These are phyloP conservation scores for Apocynum venetum DNA, from an alignment of 257 asterid genomes.

Conservation along the genomic window DNA sequence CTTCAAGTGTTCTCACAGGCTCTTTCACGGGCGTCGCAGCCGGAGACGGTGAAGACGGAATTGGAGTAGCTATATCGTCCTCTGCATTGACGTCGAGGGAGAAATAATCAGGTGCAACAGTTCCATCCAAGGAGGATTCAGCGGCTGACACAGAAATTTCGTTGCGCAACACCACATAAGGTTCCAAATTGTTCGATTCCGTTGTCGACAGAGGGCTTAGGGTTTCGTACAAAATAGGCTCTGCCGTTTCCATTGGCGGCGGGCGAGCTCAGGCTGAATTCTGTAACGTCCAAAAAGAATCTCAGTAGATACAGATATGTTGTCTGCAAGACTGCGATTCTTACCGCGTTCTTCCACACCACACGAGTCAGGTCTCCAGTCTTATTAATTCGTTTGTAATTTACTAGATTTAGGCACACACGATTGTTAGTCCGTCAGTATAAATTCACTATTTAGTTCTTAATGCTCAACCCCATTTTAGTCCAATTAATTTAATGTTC, in stretches of 20 bases:
- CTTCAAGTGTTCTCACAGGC: constrained; percentile 53
- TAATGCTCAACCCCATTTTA: too few relatives aligned
- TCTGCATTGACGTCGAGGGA: constrained; percentile 61
- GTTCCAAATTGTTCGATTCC: constrained; percentile 34
- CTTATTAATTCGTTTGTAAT: too few relatives aligned
- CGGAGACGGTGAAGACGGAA: constrained; percentile 22
- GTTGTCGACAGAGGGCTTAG: constrained; percentile 43
- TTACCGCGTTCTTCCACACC: too few relatives aligned
- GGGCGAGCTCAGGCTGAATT: neutral
- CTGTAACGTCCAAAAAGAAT: neutral
- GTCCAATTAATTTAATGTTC: too few relatives aligned
- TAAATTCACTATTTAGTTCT: too few relatives aligned
- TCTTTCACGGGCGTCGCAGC: constrained; percentile 20
- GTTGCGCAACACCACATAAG: constrained; percentile 67
- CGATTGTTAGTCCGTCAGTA: too few relatives aligned
- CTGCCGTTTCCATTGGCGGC: constrained; percentile 36
- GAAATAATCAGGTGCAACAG: constrained; percentile 67
- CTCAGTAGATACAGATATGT: neutral
- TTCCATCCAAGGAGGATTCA: constrained; percentile 42
- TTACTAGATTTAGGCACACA: too few relatives aligned
- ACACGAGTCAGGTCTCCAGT: too few relatives aligned
- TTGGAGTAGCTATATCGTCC: constrained; percentile 11
- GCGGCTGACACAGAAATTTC: constrained; percentile 40
- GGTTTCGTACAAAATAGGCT: constrained; percentile 57
- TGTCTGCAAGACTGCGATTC: neutral